A percentile compares a stretch with the other conserved stretches of the same genome.
These are phyloP conservation scores for Sporopachydermia cereana DNA, from an alignment of 1,139 yeast species.

Conservation along the genomic window DNA sequence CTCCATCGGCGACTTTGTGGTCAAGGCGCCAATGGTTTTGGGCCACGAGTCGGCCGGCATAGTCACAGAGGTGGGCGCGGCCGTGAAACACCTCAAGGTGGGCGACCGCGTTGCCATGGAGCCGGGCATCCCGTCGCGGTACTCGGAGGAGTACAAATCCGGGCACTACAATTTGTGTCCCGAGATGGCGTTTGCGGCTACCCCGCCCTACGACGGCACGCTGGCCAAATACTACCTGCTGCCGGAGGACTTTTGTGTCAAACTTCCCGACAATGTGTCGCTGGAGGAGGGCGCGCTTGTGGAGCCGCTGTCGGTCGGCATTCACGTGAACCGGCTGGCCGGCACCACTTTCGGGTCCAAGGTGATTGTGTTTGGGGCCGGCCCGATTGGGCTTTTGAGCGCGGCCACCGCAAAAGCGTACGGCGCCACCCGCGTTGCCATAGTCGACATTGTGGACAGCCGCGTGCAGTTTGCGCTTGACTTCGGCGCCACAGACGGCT, in stretches of 20 bases:
- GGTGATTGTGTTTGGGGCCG: constrained; percentile 81
- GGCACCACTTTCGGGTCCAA: constrained; percentile 58
- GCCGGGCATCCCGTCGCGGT: constrained; percentile 75
- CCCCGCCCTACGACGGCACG: constrained; percentile 66
- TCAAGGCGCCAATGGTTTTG: constrained; percentile 54
- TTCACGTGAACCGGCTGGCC: constrained; percentile 70
- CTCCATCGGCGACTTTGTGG: constrained; percentile 45
- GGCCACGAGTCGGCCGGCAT: constrained; percentile 74
- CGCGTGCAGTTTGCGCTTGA: constrained; percentile 49
- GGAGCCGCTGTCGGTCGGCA: constrained; percentile 82
- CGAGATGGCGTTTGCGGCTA: constrained; percentile 77
- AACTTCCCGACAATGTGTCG: constrained; percentile 63
- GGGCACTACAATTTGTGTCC: constrained; percentile 78
- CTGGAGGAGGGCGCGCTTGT: constrained; percentile 82
- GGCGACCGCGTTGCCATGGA: constrained; percentile 83
- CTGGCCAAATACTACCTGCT: constrained; percentile 57
- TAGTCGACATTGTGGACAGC: constrained; percentile 51
- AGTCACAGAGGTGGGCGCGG: constrained; percentile 52
- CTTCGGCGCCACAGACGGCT: constrained; percentile 45
- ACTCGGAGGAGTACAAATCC: constrained; percentile 58
- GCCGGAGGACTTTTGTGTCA: constrained; percentile 79
- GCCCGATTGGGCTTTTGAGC: constrained; percentile 78
- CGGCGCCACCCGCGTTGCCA: constrained; percentile 63
- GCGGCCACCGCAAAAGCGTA: constrained; percentile 73
- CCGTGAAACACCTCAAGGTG: constrained; percentile 46